Base-by-base conservation (phyloP, 768 basidiomycete genomes). In the Agaricus bisporus region DNA sequence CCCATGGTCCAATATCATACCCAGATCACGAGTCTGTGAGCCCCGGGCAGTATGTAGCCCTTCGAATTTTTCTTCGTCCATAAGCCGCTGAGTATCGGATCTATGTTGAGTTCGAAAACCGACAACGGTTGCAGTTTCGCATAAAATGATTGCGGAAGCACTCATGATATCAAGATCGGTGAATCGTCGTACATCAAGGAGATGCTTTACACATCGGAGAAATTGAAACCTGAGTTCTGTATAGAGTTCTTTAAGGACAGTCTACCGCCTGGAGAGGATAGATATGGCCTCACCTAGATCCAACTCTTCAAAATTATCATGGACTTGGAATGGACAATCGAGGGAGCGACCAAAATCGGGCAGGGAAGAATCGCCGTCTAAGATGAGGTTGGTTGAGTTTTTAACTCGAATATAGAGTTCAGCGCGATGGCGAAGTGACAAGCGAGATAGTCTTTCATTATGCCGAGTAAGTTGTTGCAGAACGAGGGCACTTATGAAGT, bases 401-500 rank as follows among this genome's bases (percentile, higher is more conserved):
- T 52, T 52, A 9, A 53, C 39, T n/a, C 51, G 35, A 28, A 53
- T 28, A 26, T 53, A 53, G n/a, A 53, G 51, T 41, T 53, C 51
- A 8, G 45, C 44, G 17, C 51, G 51, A 39, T 53, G 51, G 1
- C 36, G 37, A 5, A 46, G 36, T 4, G 45, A 35, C 14, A 42
- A 15, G 28, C 44, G 51, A 53, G 37, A 37, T 2, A 53, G 36
- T 26, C 45, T 46, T 42, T 35, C 9, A 37, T 43, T 14, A 53
- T 46, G 17, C 45, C 26, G 22, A 22, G 22, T 22, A 22, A 22
- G 22, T 4, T 22, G 22, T n/a, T 53, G 51, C 14, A 53, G 44
- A 5, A 43, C 44, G 10, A 38, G 43, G 3, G 51, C 51, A 41
- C 39, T 53, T 15, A 46, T 36, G 10, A 53, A 53, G 18, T 53